Base-by-base conservation (phyloP, 495 filamentous ascomycete species). In the Aspergillus funiculosus region DNA sequence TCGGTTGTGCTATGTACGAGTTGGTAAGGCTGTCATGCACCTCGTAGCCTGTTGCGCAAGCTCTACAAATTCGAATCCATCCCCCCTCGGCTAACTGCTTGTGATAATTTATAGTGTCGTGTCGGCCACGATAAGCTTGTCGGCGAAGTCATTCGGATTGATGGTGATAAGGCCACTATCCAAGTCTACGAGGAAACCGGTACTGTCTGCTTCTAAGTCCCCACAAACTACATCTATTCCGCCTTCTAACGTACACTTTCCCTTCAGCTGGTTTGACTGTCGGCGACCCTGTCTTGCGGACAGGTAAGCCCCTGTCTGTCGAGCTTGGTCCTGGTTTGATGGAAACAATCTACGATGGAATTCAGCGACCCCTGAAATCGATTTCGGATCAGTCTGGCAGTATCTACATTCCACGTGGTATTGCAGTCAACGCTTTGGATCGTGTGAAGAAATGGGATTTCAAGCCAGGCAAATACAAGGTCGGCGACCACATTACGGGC, bases 1-100 rank as follows among this genome's bases (percentile, higher is more conserved):
- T 89, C 61, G 92, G 92, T 61, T 94, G 92, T 82, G 89, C 92
- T 60, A 97, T 99, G 94, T 96, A 99, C 77, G 92, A 99, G 73
- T 72, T 99, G 79, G 91, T 91, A 70, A 48, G 35, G 10, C 14
- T 34, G 32, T 39, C 7, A 14, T 15, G 9, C 17, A 28, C 15
- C 14, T 46, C 18, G 25, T 49, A 76, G 45, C 27, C 28, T 51
- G 31, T 25, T 52, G 13, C 37, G 17, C 13, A n/a, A 39, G 21
- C 27, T 32, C 30, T 31, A 20, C 38, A n/a, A n/a, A n/a, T n/a
- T n/a, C n/a, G n/a, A n/a, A n/a, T n/a, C n/a, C n/a, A n/a, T n/a
- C n/a, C n/a, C n/a, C n/a, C n/a, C n/a, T n/a, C 22, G 31, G n/a
- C 43, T 54, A 18, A 50, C 31, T n/a, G 39, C 31, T 19, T 43